These are phyloP conservation scores for Clarireedia homoeocarpa DNA, from an alignment of 2,329 filamentous ascomycete genomes.

Conservation along the genomic window DNA sequence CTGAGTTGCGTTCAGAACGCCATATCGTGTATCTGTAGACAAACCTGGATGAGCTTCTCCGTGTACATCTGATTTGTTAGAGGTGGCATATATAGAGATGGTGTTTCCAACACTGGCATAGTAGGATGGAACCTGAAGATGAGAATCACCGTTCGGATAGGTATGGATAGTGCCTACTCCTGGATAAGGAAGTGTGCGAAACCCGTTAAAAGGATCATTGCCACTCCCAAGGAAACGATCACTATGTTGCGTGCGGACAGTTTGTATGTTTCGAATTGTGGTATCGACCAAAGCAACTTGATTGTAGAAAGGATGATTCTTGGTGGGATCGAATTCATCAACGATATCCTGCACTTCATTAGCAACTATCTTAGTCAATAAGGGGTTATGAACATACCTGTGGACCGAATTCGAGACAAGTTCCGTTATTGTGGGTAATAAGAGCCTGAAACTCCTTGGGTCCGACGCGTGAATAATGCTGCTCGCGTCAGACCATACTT, in stretches of 20 bases:
- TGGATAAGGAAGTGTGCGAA: conserved; percentile 2
- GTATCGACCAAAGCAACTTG: conserved; percentile 18
- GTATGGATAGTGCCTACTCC: neutral
- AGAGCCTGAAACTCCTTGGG: conserved; percentile 1
- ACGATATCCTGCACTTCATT: conserved; percentile 16
- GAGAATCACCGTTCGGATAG: neutral
- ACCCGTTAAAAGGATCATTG: neutral
- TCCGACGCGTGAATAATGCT: conserved; percentile 6
- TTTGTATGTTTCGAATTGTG: conserved; percentile 15
- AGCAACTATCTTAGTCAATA: neutral
- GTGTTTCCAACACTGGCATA: conserved; percentile 2
- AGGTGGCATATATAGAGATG: neutral
- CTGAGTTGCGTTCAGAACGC: neutral
- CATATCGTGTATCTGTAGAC: conserved; percentile 3
- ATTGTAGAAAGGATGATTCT: conserved; percentile 13
- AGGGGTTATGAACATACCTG: conserved; percentile 11
- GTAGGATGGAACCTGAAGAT: neutral
- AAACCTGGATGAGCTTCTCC: conserved; percentile 5
- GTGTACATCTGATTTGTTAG: neutral
- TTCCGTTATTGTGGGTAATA: conserved; percentile 4
- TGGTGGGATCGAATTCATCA: conserved; percentile 12
- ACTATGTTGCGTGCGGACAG: conserved; percentile 9
- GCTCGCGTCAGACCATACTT: neutral
- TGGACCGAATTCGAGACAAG: conserved; percentile 6
- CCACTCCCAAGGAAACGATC: neutral